phyloP scores from a whole-genome alignment of 73 alveolate genomes.

The Tetrahymena elliotti region DNA sequence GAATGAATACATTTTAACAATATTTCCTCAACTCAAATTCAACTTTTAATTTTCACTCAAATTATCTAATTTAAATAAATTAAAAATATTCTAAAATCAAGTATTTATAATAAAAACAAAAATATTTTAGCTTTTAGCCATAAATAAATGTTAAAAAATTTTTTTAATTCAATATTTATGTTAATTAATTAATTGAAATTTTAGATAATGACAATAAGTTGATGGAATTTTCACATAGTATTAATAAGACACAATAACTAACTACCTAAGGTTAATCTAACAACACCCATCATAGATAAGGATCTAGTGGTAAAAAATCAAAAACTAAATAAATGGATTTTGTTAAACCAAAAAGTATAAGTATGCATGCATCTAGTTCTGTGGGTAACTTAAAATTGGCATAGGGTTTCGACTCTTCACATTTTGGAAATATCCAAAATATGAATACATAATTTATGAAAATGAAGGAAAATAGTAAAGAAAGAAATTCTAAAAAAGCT shows the following conservation, averaged over 20 bases:
- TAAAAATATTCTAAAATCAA: no score
- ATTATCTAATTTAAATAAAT: no score
- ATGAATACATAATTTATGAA: not conserved
- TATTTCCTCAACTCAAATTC: no score
- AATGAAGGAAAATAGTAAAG: not conserved
- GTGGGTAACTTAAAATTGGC: not conserved
- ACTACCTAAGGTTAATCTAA: not conserved
- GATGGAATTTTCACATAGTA: not conserved
- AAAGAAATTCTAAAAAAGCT: not conserved
- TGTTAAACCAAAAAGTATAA: not conserved
- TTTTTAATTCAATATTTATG: no score
- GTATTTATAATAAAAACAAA: no score
- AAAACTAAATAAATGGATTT: not conserved
- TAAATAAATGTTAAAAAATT: no score
- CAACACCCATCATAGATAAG: not conserved
- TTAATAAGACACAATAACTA: not conserved
- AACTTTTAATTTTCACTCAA: no score
- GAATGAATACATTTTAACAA: no score
- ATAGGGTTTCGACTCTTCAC: not conserved
- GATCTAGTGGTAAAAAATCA: not conserved
- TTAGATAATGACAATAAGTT: not conserved
- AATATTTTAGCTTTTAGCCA: no score
- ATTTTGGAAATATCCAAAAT: not conserved
- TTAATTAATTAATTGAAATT: no score
- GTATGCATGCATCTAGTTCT: not conserved